Conservation (phyloP, 768 basidiomycete species). For the Hysterangium stoloniferum region DNA sequence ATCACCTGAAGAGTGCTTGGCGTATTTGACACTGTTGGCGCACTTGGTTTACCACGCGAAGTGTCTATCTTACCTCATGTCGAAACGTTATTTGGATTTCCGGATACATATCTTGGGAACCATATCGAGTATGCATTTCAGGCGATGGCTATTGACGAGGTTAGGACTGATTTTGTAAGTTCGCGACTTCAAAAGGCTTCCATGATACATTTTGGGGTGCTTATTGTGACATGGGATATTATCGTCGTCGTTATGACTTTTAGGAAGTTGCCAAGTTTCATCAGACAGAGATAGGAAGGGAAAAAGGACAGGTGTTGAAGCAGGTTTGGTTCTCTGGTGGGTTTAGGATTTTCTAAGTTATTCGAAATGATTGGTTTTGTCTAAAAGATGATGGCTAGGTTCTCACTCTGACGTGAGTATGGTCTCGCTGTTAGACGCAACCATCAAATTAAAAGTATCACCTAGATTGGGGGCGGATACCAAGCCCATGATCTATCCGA, state of each 20-base stretch:
- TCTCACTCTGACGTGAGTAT: constrained; percentile 26
- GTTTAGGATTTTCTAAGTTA: constrained; percentile 12
- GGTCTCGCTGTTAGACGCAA: neutral
- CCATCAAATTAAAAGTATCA: neutral
- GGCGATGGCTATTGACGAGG: constrained; percentile 62
- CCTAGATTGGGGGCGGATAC: constrained; percentile 64
- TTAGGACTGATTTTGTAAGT: constrained; percentile 59
- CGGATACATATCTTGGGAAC: constrained; percentile 47
- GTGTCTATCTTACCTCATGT: constrained; percentile 38
- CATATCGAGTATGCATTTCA: constrained; percentile 64
- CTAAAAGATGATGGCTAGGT: constrained; percentile 7
- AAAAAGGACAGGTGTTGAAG: constrained; percentile 50
- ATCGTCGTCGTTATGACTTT: neutral
- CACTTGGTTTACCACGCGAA: constrained; percentile 63
- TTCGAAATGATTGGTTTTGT: neutral
- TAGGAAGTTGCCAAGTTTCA: constrained; percentile 43
- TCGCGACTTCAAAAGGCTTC: too few species aligned
- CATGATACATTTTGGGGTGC: neutral
- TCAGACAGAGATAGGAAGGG: constrained; percentile 43
- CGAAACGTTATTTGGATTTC: constrained; percentile 53
- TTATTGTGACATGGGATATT: neutral
- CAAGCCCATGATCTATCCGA: constrained; percentile 60
- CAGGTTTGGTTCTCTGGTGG: constrained; percentile 72
- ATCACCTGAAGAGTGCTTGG: constrained; percentile 42
- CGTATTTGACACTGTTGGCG: constrained; percentile 71